Base-by-base conservation (phyloP, 2,329 filamentous ascomycete genomes). In the Blastomyces percursus region DNA sequence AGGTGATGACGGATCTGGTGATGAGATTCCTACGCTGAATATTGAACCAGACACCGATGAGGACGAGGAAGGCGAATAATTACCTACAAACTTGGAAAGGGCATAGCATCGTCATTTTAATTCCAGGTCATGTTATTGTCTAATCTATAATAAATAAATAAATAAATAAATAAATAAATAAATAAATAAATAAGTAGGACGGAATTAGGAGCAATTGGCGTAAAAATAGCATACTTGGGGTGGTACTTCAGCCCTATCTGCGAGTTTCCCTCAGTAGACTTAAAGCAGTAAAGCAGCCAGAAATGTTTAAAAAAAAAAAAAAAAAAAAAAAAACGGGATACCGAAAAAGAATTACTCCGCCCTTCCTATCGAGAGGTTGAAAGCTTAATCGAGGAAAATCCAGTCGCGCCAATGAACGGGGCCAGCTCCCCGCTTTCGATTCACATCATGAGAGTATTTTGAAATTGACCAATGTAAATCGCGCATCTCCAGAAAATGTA, bases 21-120 rank as follows among this genome's bases (percentile, higher is more conserved):
- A 79, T 65, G 80, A 80, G 61, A 75, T 81, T 64, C 80, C 80
- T 1, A 74, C 76, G 38, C 71, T 82, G 50, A 76, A 79, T 63
- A 68, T 78, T n/a, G 77, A 77, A 21, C 67, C 76, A n/a, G 78
- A 79, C 65, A 78, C 77, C 3, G 76, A 77, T 57, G 76, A 78
- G 40, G 77, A 78, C 8, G 77, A 78, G 11, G 69, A 73, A 30
- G 60, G 30, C 27, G 32, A 57, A 57, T 57, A 38, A 38, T 40
- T 21, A 24, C 5, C 9, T 12, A 12, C 16, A 27, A 40, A 16
- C 30, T 21, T 24, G 54, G 35, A 24, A 30, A 57, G 7, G n/a
- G 32, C 3, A 24, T 6, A 27, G 5, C 12, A 51, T 27, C 48
- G 24, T 51, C 12, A 40, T 57, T n/a, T 14, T n/a, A 56, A 54